These are phyloP conservation scores for Citrus hindsii DNA, from an alignment of 345 rosid species.

Conservation along the genomic window DNA sequence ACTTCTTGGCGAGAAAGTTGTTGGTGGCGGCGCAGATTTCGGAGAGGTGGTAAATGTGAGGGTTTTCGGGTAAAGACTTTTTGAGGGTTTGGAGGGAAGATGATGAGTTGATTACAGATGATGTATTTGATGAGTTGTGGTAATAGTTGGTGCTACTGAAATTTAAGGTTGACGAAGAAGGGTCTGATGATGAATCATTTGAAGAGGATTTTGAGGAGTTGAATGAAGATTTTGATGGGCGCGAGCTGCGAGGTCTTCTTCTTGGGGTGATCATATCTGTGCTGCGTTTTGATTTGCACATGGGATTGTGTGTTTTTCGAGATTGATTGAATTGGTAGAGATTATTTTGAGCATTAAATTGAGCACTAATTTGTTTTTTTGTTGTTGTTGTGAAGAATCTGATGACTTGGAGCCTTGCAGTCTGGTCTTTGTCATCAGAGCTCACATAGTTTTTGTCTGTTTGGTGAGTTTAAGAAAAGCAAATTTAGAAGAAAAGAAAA, in stretches of 20 bases:
- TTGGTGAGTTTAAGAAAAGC: background rate
- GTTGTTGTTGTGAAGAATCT: background rate
- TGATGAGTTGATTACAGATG: background rate
- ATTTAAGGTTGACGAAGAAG: background rate
- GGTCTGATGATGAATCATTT: background rate
- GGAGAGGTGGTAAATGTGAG: constrained; percentile 33
- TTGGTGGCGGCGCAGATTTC: constrained; percentile 41
- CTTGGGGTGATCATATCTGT: background rate
- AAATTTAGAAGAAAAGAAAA: no score
- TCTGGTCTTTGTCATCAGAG: background rate
- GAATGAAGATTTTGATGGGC: background rate
- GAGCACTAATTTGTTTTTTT: background rate
- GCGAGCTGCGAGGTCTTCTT: background rate
- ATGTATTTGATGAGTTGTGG: constrained; percentile 5
- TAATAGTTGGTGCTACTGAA: background rate
- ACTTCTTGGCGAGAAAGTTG: constrained; percentile 34
- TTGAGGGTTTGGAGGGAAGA: constrained; percentile 27
- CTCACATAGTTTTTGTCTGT: background rate
- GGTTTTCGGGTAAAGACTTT: constrained; percentile 16
- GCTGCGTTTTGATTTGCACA: constrained; percentile 37
- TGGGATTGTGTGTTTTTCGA: background rate
- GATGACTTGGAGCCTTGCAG: background rate
- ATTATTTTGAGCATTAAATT: background rate
- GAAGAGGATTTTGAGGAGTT: background rate
- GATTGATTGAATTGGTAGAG: background rate